A percentile compares a stretch with the other conserved stretches of the same genome.
Evolutionary conservation across 257 asterid species (phyloP).

Genomic region (Cruciata laevipes): DNA sequence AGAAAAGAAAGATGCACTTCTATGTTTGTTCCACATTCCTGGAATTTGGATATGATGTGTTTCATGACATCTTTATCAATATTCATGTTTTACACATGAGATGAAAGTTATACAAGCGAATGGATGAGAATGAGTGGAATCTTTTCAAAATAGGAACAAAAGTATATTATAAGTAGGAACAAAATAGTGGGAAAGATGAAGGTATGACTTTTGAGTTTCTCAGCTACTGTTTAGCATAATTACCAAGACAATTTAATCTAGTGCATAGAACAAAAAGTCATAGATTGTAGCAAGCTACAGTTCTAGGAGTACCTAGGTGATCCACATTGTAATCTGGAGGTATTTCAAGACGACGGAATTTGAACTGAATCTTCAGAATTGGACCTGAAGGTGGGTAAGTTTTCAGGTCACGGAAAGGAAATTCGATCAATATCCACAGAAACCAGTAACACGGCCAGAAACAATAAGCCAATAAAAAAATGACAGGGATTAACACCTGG

Average conservation of each 20-base stretch:
- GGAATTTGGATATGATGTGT: no score
- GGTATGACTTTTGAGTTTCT: not conserved
- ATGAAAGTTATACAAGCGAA: not conserved
- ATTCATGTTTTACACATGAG: not conserved
- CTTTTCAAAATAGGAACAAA: no score
- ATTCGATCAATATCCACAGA: slow-evolving; percentile 7
- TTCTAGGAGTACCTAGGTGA: slow-evolving; percentile 53
- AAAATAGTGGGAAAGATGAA: not conserved
- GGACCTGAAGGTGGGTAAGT: slow-evolving; percentile 48
- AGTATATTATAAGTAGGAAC: no score
- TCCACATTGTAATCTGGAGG: slow-evolving; percentile 74
- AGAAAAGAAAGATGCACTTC: no score
- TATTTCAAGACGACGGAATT: slow-evolving; percentile 88
- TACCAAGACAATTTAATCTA: not conserved
- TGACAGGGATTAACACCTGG: slow-evolving; percentile 47
- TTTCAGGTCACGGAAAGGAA: slow-evolving; percentile 16
- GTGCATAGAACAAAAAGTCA: not conserved
- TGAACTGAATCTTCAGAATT: slow-evolving; percentile 73
- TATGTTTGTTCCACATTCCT: no score
- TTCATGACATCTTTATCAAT: no score
- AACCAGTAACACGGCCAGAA: not conserved
- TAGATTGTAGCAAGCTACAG: not conserved
- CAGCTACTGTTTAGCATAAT: not conserved
- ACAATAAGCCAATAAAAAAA: not conserved
- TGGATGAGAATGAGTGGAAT: no score